Base-by-base conservation (phyloP, 371 early-diverging fungal species). In the Mucor sp. region DNA sequence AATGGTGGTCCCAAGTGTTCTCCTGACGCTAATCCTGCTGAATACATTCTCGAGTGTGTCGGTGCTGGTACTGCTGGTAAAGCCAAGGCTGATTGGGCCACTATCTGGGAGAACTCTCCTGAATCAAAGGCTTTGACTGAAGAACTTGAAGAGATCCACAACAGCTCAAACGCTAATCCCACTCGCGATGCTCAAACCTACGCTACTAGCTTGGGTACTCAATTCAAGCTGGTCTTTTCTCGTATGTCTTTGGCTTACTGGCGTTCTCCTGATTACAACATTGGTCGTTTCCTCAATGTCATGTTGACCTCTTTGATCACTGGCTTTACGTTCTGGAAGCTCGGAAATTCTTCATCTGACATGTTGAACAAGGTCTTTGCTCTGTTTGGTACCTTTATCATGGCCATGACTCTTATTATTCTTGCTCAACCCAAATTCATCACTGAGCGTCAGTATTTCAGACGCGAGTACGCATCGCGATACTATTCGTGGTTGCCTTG, bases 271-370 rank as follows among this genome's bases (percentile, higher is more conserved):
- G 68, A 76, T 39, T 91, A 89, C 76, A 91, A 91, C 72, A 75
- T 89, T 66, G 90, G 90, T 57, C 86, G 88, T 66, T 62, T 86
- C 60, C 76, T 78, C 57, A 81, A 85, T 66, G 79, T 81, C 58
- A 58, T 72, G 63, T 72, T 86, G 60, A 78, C 79, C 65, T 86
- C 84, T 23, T 78, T 91, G 25, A 70, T 90, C 27, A 84, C 89
- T 53, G 93, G 93, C 35, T 89, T 94, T 76, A 85, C 93, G 9
- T 94, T 87, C 75, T 90, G 82, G 85, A 84, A 89, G 44, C 72
- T 87, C 1, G 81, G 80, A 28, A 37, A 74, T 59, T 77, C 88
- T 25, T 73, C 86, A 12, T 68, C 83, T 32, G 93, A 91, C 63
- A 78, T 90, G 60, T 87, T 88, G 63, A 90, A 90, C 68, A 81